Evolutionary conservation across 2,329 filamentous ascomycete species (phyloP), one percentile per base, ranked within the genome.

Genomic region (Venturia oleaginea): DNA sequence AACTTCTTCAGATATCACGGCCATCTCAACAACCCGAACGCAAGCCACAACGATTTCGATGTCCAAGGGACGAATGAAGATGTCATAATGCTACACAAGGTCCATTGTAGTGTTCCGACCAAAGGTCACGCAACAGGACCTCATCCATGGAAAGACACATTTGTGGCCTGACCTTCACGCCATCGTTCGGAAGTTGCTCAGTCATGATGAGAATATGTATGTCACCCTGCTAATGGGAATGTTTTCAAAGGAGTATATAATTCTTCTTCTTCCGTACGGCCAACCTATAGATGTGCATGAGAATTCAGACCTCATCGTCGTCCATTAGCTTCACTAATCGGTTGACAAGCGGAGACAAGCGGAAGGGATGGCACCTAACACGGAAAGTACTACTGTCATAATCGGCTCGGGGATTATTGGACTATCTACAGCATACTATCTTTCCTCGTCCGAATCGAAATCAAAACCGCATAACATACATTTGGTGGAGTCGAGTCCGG

Each of bases 381-480:
- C n/a, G 27, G 51, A 57, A 15, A 57, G 7, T 22, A 57, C 51
- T 1, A 75, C 72, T 24, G 69, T 77, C 32, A 78, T 79, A 57
- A 67, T 80, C 17, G 78, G 78, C 54, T 74, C 74, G 22, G 78
- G 78, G n/a, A 78, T 79, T 57, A 75, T 79, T 34, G 78, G 78
- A 42, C 68, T 78, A 61, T 76, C 74, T n/a, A 76, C 76, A 8
- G 77, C 78, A 30, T 91, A 87, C 75, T 91, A 89, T 72, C 82
- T 92, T 38, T 84, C 85, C 7, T 70, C 76, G 60, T 72, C 72
- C 1, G 70, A 71, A 10, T 57, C 71, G 72, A 62, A 43, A 22
- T 71, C 75, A 55, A 68, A 72, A 57, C 75, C 78, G 4, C 68
- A 76, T 24, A 76, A 78, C 38, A 84, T 87, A 62, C 82, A 85